These are phyloP conservation scores for Metschnikowia drakensbergensis DNA, from an alignment of 805 yeast species.

Conservation along the genomic window DNA sequence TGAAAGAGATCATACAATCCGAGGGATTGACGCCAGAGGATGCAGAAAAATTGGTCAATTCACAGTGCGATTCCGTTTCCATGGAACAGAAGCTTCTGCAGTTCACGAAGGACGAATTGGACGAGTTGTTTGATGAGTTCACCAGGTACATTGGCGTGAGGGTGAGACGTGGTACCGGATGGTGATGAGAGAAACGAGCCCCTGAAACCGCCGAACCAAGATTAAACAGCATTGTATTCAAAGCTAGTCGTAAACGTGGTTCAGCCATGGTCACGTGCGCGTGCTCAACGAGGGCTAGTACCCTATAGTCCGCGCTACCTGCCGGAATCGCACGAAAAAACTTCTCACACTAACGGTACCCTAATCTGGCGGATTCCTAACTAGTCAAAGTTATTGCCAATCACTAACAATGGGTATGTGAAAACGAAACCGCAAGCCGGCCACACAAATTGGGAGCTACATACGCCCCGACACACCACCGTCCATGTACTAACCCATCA, in stretches of 20 bases:
- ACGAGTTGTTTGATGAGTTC: conserved; percentile 56
- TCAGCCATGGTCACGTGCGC: conserved; percentile 10
- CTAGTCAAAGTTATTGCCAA: conserved; percentile 14
- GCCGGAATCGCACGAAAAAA: conserved; percentile 17
- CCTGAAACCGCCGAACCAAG: not conserved
- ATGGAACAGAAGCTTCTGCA: conserved; percentile 17
- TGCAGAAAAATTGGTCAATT: conserved; percentile 14
- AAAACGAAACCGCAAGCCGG: not conserved
- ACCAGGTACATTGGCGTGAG: conserved; percentile 67
- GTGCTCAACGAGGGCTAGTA: conserved; percentile 12
- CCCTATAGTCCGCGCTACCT: conserved; percentile 10
- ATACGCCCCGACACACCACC: not conserved
- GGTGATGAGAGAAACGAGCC: conserved; percentile 5
- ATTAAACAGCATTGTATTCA: not conserved
- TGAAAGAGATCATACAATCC: conserved; percentile 11
- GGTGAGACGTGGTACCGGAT: conserved; percentile 43
- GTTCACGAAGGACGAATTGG: conserved; percentile 46
- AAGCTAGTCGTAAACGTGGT: not conserved
- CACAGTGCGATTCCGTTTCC: conserved; percentile 2
- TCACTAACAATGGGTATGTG: conserved; percentile 21
- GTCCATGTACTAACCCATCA: conserved; percentile 19
- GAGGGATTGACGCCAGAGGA: conserved; percentile 15
- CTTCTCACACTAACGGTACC: conserved; percentile 14
- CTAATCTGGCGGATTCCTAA: conserved; percentile 8
- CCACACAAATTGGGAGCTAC: not conserved